phyloP scores from a whole-genome alignment of 495 filamentous ascomycete species.

The Hyaloscypha hepaticicola region DNA sequence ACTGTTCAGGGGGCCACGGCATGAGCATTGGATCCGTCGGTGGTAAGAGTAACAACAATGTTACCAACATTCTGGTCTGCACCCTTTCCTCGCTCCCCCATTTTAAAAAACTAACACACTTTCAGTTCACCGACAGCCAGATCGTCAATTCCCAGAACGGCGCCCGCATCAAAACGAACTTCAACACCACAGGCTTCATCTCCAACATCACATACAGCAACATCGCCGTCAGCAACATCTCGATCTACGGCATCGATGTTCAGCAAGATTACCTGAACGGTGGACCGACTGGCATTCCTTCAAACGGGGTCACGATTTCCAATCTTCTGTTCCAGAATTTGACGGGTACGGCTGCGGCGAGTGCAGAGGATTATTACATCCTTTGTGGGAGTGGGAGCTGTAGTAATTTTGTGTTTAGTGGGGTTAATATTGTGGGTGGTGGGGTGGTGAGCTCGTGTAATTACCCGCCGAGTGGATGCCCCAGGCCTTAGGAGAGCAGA shows the following conservation, averaged over 20 bases:
- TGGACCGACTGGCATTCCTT: conserved; percentile 44
- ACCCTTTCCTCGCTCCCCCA: neutral
- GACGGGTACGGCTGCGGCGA: conserved; percentile 38
- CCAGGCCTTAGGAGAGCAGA: neutral
- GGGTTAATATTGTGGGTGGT: conserved; percentile 43
- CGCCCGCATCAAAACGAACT: conserved; percentile 48
- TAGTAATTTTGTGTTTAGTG: conserved; percentile 42
- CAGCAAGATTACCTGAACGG: conserved; percentile 53
- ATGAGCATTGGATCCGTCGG: conserved; percentile 49
- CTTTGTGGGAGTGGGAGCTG: conserved; percentile 49
- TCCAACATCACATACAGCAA: conserved; percentile 45
- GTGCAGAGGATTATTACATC: conserved; percentile 45
- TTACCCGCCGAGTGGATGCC: conserved; percentile 30
- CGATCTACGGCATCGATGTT: conserved; percentile 47
- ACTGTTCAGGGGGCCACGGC: conserved; percentile 48
- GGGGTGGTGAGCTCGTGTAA: conserved; percentile 43
- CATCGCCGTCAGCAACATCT: conserved; percentile 42
- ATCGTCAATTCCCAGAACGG: conserved; percentile 41
- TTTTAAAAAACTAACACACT: neutral
- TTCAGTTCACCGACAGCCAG: conserved; percentile 35
- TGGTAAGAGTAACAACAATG: conserved; percentile 48
- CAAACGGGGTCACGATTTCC: conserved; percentile 44
- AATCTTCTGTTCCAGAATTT: conserved; percentile 43
- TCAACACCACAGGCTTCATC: conserved; percentile 41
- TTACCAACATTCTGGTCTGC: conserved; percentile 39